phyloP scores from a whole-genome alignment of 164 flowering plant species.

The Vitis rotundifolia region DNA sequence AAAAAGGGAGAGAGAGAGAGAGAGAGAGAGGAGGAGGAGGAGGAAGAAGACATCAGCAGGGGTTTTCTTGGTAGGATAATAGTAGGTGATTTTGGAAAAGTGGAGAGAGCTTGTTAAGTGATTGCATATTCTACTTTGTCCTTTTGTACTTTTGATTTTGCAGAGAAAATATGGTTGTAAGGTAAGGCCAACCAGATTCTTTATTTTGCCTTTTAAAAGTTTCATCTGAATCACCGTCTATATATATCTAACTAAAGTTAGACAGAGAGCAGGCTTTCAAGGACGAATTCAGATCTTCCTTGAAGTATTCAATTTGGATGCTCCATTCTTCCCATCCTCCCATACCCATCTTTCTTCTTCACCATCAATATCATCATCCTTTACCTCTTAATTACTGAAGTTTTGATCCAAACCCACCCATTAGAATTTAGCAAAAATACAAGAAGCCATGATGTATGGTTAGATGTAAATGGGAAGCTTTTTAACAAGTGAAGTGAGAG shows the following conservation, averaged over 20 bases:
- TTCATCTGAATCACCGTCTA: conserved; percentile 2
- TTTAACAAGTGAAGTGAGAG: no score
- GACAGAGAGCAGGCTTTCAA: conserved; percentile 6
- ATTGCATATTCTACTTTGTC: conserved; percentile 26
- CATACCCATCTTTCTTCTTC: not conserved
- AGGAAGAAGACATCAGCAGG: conserved; percentile 24
- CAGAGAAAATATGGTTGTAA: not conserved
- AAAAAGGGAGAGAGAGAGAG: conserved; percentile 8
- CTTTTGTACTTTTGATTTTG: conserved; percentile 24
- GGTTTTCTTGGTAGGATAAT: conserved; percentile 41
- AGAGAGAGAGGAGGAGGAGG: conserved; percentile 10
- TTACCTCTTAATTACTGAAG: no score
- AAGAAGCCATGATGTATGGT: no score
- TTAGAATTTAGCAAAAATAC: no score
- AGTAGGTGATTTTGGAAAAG: conserved; percentile 45
- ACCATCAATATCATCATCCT: no score
- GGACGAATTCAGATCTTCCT: conserved; percentile 34
- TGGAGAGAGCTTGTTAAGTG: conserved; percentile 31
- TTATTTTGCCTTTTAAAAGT: conserved; percentile 9
- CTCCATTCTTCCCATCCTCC: not conserved
- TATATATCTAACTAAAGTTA: conserved; percentile 14
- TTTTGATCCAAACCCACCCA: no score
- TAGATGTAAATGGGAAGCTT: no score
- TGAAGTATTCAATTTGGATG: conserved; percentile 20
- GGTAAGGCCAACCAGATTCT: conserved; percentile 4